Base-by-base conservation (phyloP, 495 filamentous ascomycete genomes). In the Schizothecium vesticola region DNA sequence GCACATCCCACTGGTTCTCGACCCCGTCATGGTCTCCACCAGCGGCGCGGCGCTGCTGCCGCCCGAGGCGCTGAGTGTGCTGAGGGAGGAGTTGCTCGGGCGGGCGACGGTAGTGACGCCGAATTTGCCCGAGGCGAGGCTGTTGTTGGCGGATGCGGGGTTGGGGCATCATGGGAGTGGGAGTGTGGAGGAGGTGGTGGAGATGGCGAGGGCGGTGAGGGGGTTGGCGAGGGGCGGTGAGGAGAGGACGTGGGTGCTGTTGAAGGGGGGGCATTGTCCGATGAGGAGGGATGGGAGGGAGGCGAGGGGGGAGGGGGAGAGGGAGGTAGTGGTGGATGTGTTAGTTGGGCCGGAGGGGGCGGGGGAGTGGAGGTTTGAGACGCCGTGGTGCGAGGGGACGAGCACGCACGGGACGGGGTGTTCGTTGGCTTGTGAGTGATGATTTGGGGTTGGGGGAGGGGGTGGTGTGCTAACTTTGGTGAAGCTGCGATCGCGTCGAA, bases 401-500 rank as follows among this genome's bases (percentile, higher is more conserved):
- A 93, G 95, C 70, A 99, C 95, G 3, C 95, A 99, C 78, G 95
- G 95, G 3, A 99, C 95, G 8, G 95, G 95, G 22, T 99, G 95
- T 73, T 95, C 93, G 16, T 86, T 99, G 64, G 95, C 95, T 63
- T 97, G 90, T 89, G 75, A 79, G 87, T 78, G 43, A 29, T 31
- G 22, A 13, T 56, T 56, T 24, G 3, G 33, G n/a, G 28, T 24
- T 23, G 1, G 10, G 21, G 3, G 6, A n/a, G 23, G 26, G 1
- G 28, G n/a, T 10, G 28, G 8, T 2, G 58, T 57, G 19, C 36
- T 63, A 11, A 59, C 26, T 21, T 22, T 7, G 8, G 43, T 26
- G 58, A 59, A 91, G 89, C 93, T 59, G 92, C 94, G 10, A 96
- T 98, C 75, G 92, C 94, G 12, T 92, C 89, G 21, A 94, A 96